A percentile compares a stretch with the other conserved stretches of the same genome.
Conservation (phyloP, 805 yeast genomes). For the Wickerhamomyces rabaulensis region DNA sequence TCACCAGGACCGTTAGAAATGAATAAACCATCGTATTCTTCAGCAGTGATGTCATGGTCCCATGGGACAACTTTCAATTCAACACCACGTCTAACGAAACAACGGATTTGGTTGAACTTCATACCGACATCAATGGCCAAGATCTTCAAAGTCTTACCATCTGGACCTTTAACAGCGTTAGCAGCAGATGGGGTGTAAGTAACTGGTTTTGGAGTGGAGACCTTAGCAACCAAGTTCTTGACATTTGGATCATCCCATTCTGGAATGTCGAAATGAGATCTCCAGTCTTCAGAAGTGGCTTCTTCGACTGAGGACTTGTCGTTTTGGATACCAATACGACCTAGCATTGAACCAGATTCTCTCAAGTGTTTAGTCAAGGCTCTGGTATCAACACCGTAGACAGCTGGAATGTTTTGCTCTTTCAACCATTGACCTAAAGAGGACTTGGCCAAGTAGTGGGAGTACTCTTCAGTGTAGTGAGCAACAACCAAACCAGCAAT, state of each 20-base stretch:
- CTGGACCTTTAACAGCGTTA: conserved; percentile 49
- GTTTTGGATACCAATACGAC: conserved; percentile 71
- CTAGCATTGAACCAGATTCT: conserved; percentile 87
- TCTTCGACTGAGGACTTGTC: conserved; percentile 27
- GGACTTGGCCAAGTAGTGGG: conserved; percentile 89
- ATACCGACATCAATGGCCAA: conserved; percentile 96
- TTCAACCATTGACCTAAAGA: conserved; percentile 93
- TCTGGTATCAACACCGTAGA: conserved; percentile 97
- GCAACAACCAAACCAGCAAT: conserved; percentile 96
- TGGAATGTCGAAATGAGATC: conserved; percentile 59
- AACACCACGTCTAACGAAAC: conserved; percentile 94
- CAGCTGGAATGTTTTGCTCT: conserved; percentile 88
- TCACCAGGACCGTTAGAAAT: conserved; percentile 99
- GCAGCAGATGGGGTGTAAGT: conserved; percentile 66
- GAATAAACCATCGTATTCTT: conserved; percentile 91
- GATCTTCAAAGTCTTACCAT: conserved; percentile 77
- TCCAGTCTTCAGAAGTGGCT: conserved; percentile 47
- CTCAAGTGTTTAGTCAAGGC: conserved; percentile 89
- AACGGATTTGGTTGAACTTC: conserved; percentile 96
- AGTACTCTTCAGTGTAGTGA: conserved; percentile 92
- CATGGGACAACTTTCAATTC: conserved; percentile 94
- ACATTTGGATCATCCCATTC: conserved; percentile 93
- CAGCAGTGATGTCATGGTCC: conserved; percentile 79
- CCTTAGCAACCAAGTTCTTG: conserved; percentile 87
- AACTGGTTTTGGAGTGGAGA: conserved; percentile 72